Conservation (phyloP, 148 eudicot species). For the Chenopodium album region DNA sequence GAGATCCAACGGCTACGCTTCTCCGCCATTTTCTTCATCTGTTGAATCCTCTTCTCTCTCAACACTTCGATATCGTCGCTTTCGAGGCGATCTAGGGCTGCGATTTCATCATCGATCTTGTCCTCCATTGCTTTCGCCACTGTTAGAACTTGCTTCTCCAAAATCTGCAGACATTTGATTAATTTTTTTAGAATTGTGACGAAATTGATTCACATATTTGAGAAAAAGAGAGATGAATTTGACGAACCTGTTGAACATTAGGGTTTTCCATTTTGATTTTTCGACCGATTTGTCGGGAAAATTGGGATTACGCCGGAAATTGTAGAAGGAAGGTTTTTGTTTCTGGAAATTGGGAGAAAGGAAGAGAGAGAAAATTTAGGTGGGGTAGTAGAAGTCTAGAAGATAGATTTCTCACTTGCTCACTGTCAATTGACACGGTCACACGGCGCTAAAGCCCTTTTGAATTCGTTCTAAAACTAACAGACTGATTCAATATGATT, state of each 20-base stretch:
- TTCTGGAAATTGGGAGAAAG: too few relatives aligned
- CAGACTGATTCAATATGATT: too few relatives aligned
- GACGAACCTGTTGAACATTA: constrained; percentile 63
- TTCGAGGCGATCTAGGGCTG: constrained; percentile 76
- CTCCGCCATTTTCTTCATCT: constrained; percentile 98
- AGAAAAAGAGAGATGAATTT: neutral
- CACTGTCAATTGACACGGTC: too few relatives aligned
- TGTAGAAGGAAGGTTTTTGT: neutral
- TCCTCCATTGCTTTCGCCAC: constrained; percentile 93
- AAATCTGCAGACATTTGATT: constrained; percentile 42
- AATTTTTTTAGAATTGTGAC: neutral
- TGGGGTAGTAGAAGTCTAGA: too few relatives aligned
- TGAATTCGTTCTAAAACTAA: too few relatives aligned
- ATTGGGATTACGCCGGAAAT: neutral
- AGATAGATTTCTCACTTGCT: too few relatives aligned
- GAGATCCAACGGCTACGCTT: constrained; percentile 76
- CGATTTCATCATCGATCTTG: constrained; percentile 82
- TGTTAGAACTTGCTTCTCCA: constrained; percentile 78
- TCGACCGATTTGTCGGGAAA: neutral
- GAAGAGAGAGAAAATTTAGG: too few relatives aligned
- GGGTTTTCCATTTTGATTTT: constrained; percentile 56
- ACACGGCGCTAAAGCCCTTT: too few relatives aligned
- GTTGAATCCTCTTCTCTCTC: constrained; percentile 76
- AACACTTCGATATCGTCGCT: constrained; percentile 78
- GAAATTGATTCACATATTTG: neutral